Percentiles rank a stretch among this genome's conserved stretches.
Evolutionary conservation across 2,329 filamentous ascomycete species (phyloP).

Genomic region (Rasamsonia emersonii): DNA sequence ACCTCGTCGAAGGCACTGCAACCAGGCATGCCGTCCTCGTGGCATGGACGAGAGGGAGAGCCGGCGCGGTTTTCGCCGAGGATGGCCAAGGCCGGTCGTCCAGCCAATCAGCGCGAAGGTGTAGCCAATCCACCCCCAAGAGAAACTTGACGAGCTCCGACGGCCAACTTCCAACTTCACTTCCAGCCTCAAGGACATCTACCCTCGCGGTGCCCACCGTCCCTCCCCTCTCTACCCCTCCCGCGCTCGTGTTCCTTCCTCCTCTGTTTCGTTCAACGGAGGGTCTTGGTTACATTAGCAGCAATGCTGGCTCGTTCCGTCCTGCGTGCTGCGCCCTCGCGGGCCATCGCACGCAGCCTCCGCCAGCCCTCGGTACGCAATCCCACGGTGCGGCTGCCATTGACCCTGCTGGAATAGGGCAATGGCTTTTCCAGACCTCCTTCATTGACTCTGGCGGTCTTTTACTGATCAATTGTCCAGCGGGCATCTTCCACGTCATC

Average conservation of each 20-base stretch:
- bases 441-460: conserved; percentile 21
- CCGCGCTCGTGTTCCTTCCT: conserved; percentile 24
- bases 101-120: conserved; percentile 30
- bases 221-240: conserved; percentile 19
- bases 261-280: conserved; percentile 25
- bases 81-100: conserved; percentile 15
- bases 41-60: too few relatives aligned
- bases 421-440: conserved; percentile 17
- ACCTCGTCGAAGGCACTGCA: too few relatives aligned
- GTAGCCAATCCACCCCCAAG: conserved; percentile 27
- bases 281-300: conserved; percentile 46
- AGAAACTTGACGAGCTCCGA: conserved; percentile 24
- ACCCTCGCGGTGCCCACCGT: conserved; percentile 20
- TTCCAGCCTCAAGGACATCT: conserved; percentile 18
- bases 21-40: too few relatives aligned
- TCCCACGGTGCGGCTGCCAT: conserved; percentile 29
- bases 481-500: conserved; percentile 63
- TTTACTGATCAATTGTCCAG: conserved; percentile 36
- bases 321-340: conserved; percentile 78
- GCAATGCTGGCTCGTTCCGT: conserved; percentile 79
- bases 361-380: conserved; percentile 65
- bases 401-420: conserved; percentile 18
- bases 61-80: conserved; percentile 33
- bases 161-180: conserved; percentile 25
- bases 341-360: conserved; percentile 66